phyloP scores from a whole-genome alignment of 2,329 filamentous ascomycete species.

The Talaromyces atroroseus region DNA sequence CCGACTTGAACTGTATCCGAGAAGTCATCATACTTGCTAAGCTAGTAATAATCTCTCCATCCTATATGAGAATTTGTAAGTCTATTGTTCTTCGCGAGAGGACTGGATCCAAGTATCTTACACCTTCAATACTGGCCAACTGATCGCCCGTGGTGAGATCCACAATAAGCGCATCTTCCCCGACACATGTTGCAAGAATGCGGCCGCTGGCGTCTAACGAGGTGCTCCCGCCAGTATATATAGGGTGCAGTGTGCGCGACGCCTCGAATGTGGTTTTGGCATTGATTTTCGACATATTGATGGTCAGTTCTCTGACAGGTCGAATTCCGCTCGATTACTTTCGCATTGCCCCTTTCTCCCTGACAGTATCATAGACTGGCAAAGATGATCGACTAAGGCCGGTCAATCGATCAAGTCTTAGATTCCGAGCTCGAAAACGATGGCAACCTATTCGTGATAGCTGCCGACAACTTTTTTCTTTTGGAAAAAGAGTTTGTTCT shows the following conservation, averaged over 20 bases:
- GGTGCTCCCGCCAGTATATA: conserved; percentile 87
- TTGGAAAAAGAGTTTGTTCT: background rate
- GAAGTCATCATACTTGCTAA: conserved; percentile 33
- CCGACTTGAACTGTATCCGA: background rate
- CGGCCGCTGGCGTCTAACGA: conserved; percentile 74
- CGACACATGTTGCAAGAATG: conserved; percentile 81
- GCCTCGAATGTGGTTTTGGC: conserved; percentile 86
- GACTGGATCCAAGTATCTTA: conserved; percentile 39
- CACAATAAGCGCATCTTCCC: conserved; percentile 84
- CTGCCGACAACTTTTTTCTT: conserved; percentile 28
- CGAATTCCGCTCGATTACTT: conserved; percentile 16
- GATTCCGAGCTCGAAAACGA: background rate
- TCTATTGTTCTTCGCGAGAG: conserved; percentile 15
- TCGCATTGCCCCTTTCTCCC: conserved; percentile 1
- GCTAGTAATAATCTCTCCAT: conserved; percentile 53
- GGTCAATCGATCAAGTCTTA: background rate
- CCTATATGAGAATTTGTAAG: conserved; percentile 41
- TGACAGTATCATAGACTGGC: background rate
- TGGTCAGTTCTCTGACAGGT: conserved; percentile 5
- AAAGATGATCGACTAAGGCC: background rate
- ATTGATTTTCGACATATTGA: conserved; percentile 46
- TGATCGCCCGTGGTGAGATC: conserved; percentile 77
- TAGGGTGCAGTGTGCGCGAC: conserved; percentile 76
- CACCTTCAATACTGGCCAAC: conserved; percentile 80
- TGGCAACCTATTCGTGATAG: background rate